Conservation (phyloP, 345 rosid species). For the Lepidium sativum region DNA sequence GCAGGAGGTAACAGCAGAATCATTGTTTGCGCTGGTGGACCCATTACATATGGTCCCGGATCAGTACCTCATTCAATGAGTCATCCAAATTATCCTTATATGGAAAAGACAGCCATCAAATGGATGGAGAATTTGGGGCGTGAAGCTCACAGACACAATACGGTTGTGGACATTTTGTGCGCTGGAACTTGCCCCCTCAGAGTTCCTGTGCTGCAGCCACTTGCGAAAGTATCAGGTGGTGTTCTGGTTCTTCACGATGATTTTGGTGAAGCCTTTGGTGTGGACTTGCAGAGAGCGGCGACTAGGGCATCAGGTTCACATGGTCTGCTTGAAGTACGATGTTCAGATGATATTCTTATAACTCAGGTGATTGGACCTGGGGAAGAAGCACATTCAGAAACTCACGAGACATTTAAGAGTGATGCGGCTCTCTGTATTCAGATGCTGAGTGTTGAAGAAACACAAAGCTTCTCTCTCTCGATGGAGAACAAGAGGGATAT, state of each 20-base stretch:
- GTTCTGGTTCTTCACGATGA: constrained; percentile 94
- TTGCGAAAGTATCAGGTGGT: constrained; percentile 92
- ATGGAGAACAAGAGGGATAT: constrained; percentile 86
- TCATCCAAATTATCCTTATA: constrained; percentile 80
- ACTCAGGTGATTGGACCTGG: constrained; percentile 98
- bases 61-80: constrained; percentile 75
- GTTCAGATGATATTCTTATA: constrained; percentile 86
- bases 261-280: constrained; percentile 98
- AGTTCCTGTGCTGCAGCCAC: constrained; percentile 84
- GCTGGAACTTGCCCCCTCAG: constrained; percentile 97
- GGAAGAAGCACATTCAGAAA: constrained; percentile 78
- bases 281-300: constrained; percentile 92
- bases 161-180: constrained; percentile 86
- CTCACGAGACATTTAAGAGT: constrained; percentile 60
- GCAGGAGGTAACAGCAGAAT: constrained; percentile 84
- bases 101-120: constrained; percentile 79
- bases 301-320: constrained; percentile 74
- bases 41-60: constrained; percentile 87
- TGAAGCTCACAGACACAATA: constrained; percentile 61
- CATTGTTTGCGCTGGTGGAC: constrained; percentile 94
- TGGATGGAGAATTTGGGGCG: constrained; percentile 87
- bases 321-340: constrained; percentile 84
- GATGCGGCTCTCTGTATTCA: constrained; percentile 62
- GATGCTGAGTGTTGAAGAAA: constrained; percentile 87
- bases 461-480: constrained; percentile 80